Percentiles rank a stretch among this genome's conserved stretches.
Conservation (phyloP, 768 basidiomycete species). For the Lactarius hatsudake region DNA sequence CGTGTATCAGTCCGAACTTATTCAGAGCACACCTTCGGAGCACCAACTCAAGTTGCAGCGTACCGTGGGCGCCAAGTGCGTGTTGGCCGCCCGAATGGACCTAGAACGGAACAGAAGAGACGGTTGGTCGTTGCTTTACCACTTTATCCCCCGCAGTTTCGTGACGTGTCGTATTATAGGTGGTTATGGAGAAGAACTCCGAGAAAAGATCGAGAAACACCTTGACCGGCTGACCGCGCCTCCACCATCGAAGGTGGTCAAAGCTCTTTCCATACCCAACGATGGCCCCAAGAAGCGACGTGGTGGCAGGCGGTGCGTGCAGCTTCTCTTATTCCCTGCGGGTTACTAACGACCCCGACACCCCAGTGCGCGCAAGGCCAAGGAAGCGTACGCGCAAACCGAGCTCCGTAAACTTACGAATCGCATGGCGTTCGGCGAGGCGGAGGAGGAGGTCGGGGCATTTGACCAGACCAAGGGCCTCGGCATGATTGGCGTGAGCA, state of each 20-base stretch:
- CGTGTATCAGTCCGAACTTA: slow-evolving; percentile 90
- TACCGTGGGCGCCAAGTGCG: slow-evolving; percentile 89
- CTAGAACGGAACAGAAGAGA: slow-evolving; percentile 80
- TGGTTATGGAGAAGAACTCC: slow-evolving; percentile 74
- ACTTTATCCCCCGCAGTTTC: background rate
- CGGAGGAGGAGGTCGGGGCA: slow-evolving; percentile 93
- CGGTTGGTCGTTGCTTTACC: slow-evolving; percentile 48
- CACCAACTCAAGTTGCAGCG: slow-evolving; percentile 91
- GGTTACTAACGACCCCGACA: slow-evolving; percentile 1
- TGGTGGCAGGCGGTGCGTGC: slow-evolving; percentile 84
- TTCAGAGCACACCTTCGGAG: slow-evolving; percentile 82
- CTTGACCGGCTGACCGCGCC: slow-evolving; percentile 91
- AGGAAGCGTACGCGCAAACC: slow-evolving; percentile 96
- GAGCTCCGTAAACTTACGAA: slow-evolving; percentile 97
- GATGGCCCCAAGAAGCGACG: slow-evolving; percentile 95
- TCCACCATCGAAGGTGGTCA: slow-evolving; percentile 88
- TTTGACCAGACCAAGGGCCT: slow-evolving; percentile 97
- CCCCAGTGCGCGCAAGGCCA: slow-evolving; percentile 89
- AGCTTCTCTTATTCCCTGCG: background rate
- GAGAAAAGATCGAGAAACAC: slow-evolving; percentile 89
- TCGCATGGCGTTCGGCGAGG: slow-evolving; percentile 92
- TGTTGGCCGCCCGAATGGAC: slow-evolving; percentile 90
- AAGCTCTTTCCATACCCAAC: slow-evolving; percentile 90
- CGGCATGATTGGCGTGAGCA: slow-evolving; percentile 90
- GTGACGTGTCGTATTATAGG: slow-evolving; percentile 39